Evolutionary conservation across 2,329 filamentous ascomycete genomes (phyloP).

Genomic region (Sporothrix curviconia): DNA sequence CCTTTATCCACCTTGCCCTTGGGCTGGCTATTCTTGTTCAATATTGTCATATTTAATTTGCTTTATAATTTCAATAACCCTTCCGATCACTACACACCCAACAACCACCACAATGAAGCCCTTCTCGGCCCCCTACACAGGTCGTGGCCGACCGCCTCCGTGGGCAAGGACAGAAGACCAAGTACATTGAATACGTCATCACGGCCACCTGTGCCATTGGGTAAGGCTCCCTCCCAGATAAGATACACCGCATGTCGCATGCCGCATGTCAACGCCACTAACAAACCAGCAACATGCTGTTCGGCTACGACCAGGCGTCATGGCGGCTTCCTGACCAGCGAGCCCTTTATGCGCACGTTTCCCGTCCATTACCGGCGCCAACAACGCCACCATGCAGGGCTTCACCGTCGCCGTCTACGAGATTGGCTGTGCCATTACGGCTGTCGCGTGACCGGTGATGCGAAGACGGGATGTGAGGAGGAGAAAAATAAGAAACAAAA

Average conservation of each 20-base stretch:
- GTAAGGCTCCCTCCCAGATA: not conserved
- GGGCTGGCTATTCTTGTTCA: not conserved
- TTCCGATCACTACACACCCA: too few relatives aligned
- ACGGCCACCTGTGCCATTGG: conserved; percentile 3
- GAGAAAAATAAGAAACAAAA: too few relatives aligned
- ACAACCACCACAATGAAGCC: conserved; percentile 1
- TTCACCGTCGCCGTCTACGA: conserved; percentile 40
- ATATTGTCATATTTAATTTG: not conserved
- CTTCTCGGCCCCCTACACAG: not conserved
- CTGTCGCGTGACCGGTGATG: conserved; percentile 1
- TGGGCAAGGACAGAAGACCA: not conserved
- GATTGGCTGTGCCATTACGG: conserved; percentile 23
- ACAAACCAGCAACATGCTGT: conserved; percentile 6
- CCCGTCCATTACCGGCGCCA: conserved; percentile 30
- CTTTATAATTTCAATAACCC: too few relatives aligned
- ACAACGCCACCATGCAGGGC: not conserved
- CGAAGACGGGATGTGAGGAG: too few relatives aligned
- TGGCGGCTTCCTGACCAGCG: conserved; percentile 48
- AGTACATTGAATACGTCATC: conserved; percentile 2
- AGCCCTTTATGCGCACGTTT: conserved; percentile 34
- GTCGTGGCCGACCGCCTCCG: conserved; percentile 4
- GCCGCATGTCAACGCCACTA: not conserved
- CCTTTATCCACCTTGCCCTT: too few relatives aligned
- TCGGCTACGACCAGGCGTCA: conserved; percentile 28
- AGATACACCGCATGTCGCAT: too few relatives aligned